These are phyloP conservation scores for Cicer yamashitae DNA, from an alignment of 306 rosid species.

Conservation along the genomic window DNA sequence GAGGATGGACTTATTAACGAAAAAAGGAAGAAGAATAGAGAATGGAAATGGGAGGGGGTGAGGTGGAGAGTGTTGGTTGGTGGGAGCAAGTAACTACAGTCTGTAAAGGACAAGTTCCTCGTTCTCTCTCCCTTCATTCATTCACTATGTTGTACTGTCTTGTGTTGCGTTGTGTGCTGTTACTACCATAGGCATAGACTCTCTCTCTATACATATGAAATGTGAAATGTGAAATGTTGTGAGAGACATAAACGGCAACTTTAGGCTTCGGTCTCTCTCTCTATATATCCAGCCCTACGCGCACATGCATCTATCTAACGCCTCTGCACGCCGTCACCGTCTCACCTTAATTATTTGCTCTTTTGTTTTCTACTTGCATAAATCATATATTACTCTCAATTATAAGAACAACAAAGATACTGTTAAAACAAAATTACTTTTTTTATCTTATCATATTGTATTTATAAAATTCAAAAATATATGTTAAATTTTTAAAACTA, in stretches of 20 bases:
- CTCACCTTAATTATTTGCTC: not conserved
- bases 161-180: conserved; percentile 6
- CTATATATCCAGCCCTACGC: conserved; percentile 34
- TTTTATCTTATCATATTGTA: too few relatives aligned
- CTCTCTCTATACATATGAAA: not conserved
- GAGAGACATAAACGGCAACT: conserved; percentile 15
- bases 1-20: not conserved
- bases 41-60: conserved; percentile 52
- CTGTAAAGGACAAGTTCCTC: conserved; percentile 60
- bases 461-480: too few relatives aligned
- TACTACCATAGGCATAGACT: not conserved
- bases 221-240: not conserved
- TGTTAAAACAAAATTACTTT: too few relatives aligned
- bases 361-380: too few relatives aligned
- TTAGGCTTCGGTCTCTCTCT: conserved; percentile 1
- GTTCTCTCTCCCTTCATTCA: conserved; percentile 32
- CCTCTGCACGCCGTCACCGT: conserved; percentile 41
- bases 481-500: too few relatives aligned
- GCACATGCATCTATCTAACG: conserved; percentile 46
- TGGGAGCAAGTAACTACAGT: conserved; percentile 69
- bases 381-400: too few relatives aligned
- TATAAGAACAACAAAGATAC: too few relatives aligned
- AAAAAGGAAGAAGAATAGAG: not conserved
- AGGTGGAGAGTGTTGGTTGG: conserved; percentile 83
- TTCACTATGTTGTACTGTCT: not conserved